A percentile compares a stretch with the other conserved stretches of the same genome.
These are phyloP conservation scores for Stephanodiscus triporus DNA, from an alignment of 108 stramenopile genomes.

Conservation along the genomic window DNA sequence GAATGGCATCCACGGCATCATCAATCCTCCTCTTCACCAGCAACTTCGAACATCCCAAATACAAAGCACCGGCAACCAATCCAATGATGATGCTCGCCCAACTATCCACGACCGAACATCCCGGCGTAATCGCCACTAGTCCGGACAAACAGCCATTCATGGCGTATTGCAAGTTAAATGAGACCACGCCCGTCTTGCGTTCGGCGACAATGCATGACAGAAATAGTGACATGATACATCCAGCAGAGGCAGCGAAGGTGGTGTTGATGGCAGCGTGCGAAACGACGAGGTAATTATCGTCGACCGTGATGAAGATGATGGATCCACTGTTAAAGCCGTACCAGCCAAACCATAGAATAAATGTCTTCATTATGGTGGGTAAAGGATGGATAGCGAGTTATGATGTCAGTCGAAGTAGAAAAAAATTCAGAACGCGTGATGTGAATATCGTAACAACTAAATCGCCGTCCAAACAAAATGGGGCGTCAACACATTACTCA, in stretches of 20 bases:
- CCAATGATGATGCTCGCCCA: slow-evolving; percentile 90
- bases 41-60: slow-evolving; percentile 57
- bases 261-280: slow-evolving; percentile 61
- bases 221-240: slow-evolving; percentile 32
- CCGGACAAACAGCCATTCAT: slow-evolving; percentile 72
- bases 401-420: not conserved
- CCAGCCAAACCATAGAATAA: slow-evolving; percentile 92
- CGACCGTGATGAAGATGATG: slow-evolving; percentile 37
- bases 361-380: slow-evolving; percentile 46
- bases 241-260: slow-evolving; percentile 47
- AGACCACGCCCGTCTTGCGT: slow-evolving; percentile 60
- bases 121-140: slow-evolving; percentile 82
- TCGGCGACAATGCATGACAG: slow-evolving; percentile 19
- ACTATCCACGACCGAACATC: slow-evolving; percentile 77
- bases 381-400: not conserved
- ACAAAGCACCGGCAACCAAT: slow-evolving; percentile 74
- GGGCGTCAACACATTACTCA: not conserved
- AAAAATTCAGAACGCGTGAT: not conserved
- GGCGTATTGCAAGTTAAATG: slow-evolving; percentile 64
- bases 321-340: slow-evolving; percentile 76
- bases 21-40: slow-evolving; percentile 79
- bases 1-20: slow-evolving; percentile 94
- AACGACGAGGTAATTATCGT: slow-evolving; percentile 34
- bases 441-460: not conserved
- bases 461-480: not conserved